Percentiles rank a stretch among this genome's conserved stretches.
Evolutionary conservation across 163 green algal species (phyloP).

Genomic region (Coccomyxa subellipsoidea): DNA sequence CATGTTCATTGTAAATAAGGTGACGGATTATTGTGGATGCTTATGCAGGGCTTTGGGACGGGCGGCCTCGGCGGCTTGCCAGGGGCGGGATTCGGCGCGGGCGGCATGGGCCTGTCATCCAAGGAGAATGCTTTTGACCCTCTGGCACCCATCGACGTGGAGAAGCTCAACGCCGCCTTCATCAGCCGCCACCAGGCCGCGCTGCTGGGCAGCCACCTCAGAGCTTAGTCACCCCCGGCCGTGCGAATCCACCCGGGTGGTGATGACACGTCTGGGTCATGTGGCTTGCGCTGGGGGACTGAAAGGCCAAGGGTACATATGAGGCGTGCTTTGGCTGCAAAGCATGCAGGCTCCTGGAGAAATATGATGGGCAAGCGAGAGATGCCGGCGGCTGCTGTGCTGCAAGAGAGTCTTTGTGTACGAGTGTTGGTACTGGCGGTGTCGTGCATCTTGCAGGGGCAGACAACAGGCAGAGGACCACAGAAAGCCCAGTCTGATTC

Average conservation of each 20-base stretch:
- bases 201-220: conserved; percentile 12
- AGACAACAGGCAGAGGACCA: too few relatives aligned
- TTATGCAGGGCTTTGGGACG: not conserved
- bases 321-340: too few relatives aligned
- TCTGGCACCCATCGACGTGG: conserved; percentile 8
- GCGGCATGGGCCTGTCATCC: not conserved
- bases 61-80: not conserved
- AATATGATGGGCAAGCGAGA: too few relatives aligned
- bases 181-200: not conserved
- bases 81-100: not conserved
- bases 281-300: too few relatives aligned
- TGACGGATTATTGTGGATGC: not conserved
- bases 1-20: not conserved
- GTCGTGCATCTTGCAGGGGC: too few relatives aligned
- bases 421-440: too few relatives aligned
- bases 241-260: not conserved
- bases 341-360: too few relatives aligned
- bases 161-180: conserved; percentile 10
- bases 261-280: not conserved
- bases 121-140: conserved; percentile 11
- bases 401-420: too few relatives aligned
- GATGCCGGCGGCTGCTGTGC: too few relatives aligned
- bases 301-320: too few relatives aligned
- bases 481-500: too few relatives aligned
- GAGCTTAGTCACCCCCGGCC: not conserved